Evolutionary conservation across 805 yeast genomes (phyloP).

Genomic region (Lipomyces lipofer): DNA sequence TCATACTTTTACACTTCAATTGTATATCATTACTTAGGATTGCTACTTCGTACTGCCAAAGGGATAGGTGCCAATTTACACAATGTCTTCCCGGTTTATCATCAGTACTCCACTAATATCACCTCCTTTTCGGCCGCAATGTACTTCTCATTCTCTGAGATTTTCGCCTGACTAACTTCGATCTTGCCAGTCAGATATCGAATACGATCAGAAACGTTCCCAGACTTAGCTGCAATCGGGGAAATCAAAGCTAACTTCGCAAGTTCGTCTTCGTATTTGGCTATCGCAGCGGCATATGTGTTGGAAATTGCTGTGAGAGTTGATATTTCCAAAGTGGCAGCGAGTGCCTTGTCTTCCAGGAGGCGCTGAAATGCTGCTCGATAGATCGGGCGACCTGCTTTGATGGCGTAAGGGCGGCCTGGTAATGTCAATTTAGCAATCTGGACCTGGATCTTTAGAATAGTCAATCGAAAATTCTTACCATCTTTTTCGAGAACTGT

Average conservation of each 20-base stretch:
- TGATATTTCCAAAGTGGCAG: constrained; percentile 62
- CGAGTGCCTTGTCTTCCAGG: constrained; percentile 56
- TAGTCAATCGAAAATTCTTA: too few relatives aligned
- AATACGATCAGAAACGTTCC: constrained; percentile 60
- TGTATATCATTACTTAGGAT: background rate
- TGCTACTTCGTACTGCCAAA: too few relatives aligned
- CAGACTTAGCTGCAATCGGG: constrained; percentile 38
- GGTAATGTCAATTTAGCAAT: background rate
- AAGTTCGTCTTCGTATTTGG: constrained; percentile 70
- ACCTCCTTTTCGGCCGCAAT: constrained; percentile 34
- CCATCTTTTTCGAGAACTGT: constrained; percentile 76
- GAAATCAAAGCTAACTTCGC: constrained; percentile 31
- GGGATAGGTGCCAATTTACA: too few relatives aligned
- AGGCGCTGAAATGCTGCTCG: constrained; percentile 74
- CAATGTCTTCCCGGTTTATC: too few relatives aligned
- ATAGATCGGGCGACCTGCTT: constrained; percentile 82
- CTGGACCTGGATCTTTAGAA: background rate
- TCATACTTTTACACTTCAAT: background rate
- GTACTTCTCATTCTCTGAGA: constrained; percentile 48
- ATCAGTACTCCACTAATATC: constrained; percentile 17
- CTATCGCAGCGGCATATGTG: constrained; percentile 62
- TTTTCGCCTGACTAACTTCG: constrained; percentile 55
- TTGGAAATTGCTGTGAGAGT: constrained; percentile 56
- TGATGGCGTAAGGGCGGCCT: constrained; percentile 55
- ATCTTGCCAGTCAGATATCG: constrained; percentile 69